Conservation (phyloP, 2,329 filamentous ascomycete species). For the Cadophora sp. region DNA sequence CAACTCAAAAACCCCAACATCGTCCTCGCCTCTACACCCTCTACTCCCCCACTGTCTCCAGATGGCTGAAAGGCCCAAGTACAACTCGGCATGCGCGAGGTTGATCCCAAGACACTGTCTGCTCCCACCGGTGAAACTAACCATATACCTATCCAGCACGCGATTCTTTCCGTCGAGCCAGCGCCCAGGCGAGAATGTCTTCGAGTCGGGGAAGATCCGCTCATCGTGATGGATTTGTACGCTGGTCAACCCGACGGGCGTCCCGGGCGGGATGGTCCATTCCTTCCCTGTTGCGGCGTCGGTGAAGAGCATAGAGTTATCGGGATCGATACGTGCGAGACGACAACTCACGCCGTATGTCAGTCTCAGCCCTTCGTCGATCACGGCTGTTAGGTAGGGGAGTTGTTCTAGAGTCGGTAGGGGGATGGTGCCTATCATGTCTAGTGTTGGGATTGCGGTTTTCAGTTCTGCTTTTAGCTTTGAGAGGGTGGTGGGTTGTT, state of each 20-base stretch:
- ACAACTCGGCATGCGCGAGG: conserved; percentile 31
- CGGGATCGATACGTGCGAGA: conserved; percentile 41
- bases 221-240: conserved; percentile 50
- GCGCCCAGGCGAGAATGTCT: conserved; percentile 50
- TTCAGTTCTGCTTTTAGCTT: conserved; percentile 47
- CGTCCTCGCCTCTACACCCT: conserved; percentile 33
- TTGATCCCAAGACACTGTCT: conserved; percentile 50
- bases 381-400: conserved; percentile 44
- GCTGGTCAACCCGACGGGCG: conserved; percentile 49
- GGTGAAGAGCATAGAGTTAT: conserved; percentile 34
- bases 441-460: conserved; percentile 28
- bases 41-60: conserved; percentile 30
- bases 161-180: conserved; percentile 48
- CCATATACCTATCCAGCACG: conserved; percentile 47
- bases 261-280: conserved; percentile 42
- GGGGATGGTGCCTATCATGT: conserved; percentile 26
- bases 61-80: conserved; percentile 25
- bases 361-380: conserved; percentile 47
- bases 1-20: conserved; percentile 37
- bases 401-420: conserved; percentile 39
- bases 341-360: conserved; percentile 44
- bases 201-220: conserved; percentile 48
- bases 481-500: conserved; percentile 41
- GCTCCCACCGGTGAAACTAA: conserved; percentile 51
- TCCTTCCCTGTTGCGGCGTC: conserved; percentile 24